Conservation (phyloP, 2,329 filamentous ascomycete genomes). For the Colletotrichum caudatum region DNA sequence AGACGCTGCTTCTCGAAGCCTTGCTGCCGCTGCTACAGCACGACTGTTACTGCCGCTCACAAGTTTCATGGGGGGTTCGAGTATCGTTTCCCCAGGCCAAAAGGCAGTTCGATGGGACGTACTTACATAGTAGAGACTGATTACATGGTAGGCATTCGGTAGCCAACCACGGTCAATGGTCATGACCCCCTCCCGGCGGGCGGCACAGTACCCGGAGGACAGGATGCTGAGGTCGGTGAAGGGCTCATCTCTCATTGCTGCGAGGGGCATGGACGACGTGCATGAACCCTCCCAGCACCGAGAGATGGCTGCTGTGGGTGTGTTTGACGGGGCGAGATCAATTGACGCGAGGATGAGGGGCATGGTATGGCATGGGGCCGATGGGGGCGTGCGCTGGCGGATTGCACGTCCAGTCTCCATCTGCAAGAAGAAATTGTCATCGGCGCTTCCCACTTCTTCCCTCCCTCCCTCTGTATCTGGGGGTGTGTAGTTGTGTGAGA, state of each 20-base stretch:
- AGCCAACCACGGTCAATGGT: slow-evolving; percentile 24
- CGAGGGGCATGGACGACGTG: slow-evolving; percentile 39
- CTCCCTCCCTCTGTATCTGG: slow-evolving; percentile 3
- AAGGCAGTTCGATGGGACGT: slow-evolving; percentile 22
- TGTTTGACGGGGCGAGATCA: slow-evolving; percentile 37
- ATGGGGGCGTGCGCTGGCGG: slow-evolving; percentile 23
- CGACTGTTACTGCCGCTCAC: background rate
- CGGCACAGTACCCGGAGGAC: slow-evolving; percentile 28
- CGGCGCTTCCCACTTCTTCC: background rate
- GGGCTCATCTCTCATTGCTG: slow-evolving; percentile 32
- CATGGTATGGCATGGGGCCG: slow-evolving; percentile 30
- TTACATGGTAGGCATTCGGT: slow-evolving; percentile 14
- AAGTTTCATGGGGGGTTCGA: background rate
- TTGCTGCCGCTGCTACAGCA: background rate
- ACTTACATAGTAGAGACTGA: background rate
- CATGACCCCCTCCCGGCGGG: slow-evolving; percentile 16
- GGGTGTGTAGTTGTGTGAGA: background rate
- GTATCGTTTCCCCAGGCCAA: background rate
- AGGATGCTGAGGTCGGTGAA: slow-evolving; percentile 43
- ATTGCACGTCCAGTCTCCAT: slow-evolving; percentile 4
- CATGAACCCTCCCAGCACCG: slow-evolving; percentile 43
- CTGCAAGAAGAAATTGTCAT: slow-evolving; percentile 14
- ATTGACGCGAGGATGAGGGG: slow-evolving; percentile 29
- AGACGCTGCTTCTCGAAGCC: slow-evolving; percentile 23
- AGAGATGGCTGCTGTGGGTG: slow-evolving; percentile 31